phyloP scores from a whole-genome alignment of 805 yeast genomes.

The Candida corydali region DNA sequence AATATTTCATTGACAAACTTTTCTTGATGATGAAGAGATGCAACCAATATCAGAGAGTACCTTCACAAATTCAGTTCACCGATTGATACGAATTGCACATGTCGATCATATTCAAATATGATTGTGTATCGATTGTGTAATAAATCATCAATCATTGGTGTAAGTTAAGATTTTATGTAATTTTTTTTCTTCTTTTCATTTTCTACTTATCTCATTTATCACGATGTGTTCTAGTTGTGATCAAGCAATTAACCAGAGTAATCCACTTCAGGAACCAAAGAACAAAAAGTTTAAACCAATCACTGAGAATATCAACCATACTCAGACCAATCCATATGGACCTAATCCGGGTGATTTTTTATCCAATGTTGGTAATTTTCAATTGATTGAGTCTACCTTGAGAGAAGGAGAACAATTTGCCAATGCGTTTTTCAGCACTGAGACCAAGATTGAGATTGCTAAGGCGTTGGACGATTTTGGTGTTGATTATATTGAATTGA shows the following conservation, averaged over 20 bases:
- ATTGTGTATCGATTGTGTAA: too few species aligned
- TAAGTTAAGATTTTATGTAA: too few species aligned
- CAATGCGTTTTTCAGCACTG: constrained; percentile 91
- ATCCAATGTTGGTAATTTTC: constrained; percentile 84
- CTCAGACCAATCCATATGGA: constrained; percentile 74
- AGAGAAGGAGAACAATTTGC: constrained; percentile 99
- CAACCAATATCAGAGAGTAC: too few species aligned
- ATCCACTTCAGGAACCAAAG: not conserved
- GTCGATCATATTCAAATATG: too few species aligned
- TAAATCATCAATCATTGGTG: too few species aligned
- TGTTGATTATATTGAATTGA: constrained; percentile 94
- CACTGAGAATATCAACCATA: constrained; percentile 25
- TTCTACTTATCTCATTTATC: not conserved
- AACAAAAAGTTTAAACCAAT: constrained; percentile 27
- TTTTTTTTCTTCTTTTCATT: not conserved
- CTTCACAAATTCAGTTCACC: too few species aligned
- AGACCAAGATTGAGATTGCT: constrained; percentile 94
- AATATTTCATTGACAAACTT: too few species aligned
- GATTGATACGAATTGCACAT: too few species aligned
- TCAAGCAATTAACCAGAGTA: not conserved
- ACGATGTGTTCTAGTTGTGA: not conserved
- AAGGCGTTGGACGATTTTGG: constrained; percentile 97
- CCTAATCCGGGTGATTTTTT: constrained; percentile 91
- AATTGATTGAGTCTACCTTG: constrained; percentile 89
- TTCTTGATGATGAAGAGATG: too few species aligned